These are phyloP conservation scores for Phytophthora sp. DNA, from an alignment of 352 stramenopile species.

Conservation along the genomic window DNA sequence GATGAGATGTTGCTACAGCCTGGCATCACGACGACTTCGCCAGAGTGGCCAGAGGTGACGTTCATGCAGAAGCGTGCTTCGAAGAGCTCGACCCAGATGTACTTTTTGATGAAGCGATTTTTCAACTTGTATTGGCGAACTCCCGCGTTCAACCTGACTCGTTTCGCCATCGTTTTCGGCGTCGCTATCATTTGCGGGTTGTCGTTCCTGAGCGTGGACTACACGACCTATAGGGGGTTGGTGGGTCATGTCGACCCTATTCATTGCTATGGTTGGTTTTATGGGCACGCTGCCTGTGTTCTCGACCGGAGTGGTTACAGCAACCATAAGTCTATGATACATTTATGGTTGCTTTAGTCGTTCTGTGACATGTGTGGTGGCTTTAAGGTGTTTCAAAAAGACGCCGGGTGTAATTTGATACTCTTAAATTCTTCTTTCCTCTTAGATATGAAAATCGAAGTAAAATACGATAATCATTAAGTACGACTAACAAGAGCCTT, in stretches of 20 bases:
- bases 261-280: slow-evolving; percentile 71
- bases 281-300: slow-evolving; percentile 43
- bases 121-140: slow-evolving; percentile 34
- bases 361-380: too few relatives aligned
- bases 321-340: too few relatives aligned
- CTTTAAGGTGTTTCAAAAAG: too few relatives aligned
- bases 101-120: slow-evolving; percentile 53
- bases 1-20: slow-evolving; percentile 19
- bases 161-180: slow-evolving; percentile 22
- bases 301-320: too few relatives aligned
- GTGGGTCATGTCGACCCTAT: slow-evolving; percentile 63
- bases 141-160: slow-evolving; percentile 70
- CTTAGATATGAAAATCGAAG: too few relatives aligned
- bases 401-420: too few relatives aligned
- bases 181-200: slow-evolving; percentile 27
- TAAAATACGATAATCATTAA: too few relatives aligned
- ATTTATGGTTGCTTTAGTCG: too few relatives aligned
- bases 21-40: slow-evolving; percentile 16
- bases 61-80: slow-evolving; percentile 38
- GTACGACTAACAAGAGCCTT: too few relatives aligned
- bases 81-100: slow-evolving; percentile 28
- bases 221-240: slow-evolving; percentile 29
- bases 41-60: slow-evolving; percentile 24
- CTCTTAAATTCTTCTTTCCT: too few relatives aligned
- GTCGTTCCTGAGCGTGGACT: slow-evolving; percentile 23